Evolutionary conservation across 1,284 basidiomycete species (phyloP), one percentile per base, ranked within the genome.

Genomic region (Moesziomyces sp.): DNA sequence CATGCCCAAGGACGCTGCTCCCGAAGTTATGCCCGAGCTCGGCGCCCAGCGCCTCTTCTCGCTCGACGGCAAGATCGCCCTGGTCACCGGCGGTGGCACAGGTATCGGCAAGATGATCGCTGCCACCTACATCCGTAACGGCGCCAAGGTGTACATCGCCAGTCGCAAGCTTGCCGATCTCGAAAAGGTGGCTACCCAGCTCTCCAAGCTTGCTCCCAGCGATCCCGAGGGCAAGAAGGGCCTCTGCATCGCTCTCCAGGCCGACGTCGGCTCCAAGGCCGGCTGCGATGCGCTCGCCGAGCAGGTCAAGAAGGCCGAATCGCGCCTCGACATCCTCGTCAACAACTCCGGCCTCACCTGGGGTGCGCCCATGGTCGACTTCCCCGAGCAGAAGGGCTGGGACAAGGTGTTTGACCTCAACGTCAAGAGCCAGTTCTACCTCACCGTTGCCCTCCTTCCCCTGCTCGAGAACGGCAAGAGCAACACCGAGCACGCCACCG

Each of bases 111-210:
- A 81, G 72, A 83, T 93, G 89, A 93, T 94, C 75, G 90, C 93
- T 8, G 86, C 89, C 0, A 90, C 90, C 0, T 89, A 92, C 75
- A 91, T 91, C 1, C 89, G 90, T 85, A 94, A 93, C 76, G 92
- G 92, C 9, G 91, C 90, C 40, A 78, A 81, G 45, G 91, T 93
- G 28, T 92, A 94, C 85, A 93, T 95, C 76, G 93, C 93, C 10
- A 91, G 91, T 3, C 87, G 92, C 51, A 93, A 93, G 67, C 50
- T 83, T 16, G 46, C 69, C 14, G 81, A 91, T 73, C 87, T 95
- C 58, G 88, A 92, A 84, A 88, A 91, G 86, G 83, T 82, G 7
- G 77, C 81, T 6, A 44, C 51, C 28, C 55, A 70, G 48, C 61
- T 81, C 13, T 58, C 57, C 51, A 66, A 64, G 56, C 52, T 76